Evolutionary conservation across 2,329 filamentous ascomycete species (phyloP).

Genomic region (Aspergillus ochraceoroseus): DNA sequence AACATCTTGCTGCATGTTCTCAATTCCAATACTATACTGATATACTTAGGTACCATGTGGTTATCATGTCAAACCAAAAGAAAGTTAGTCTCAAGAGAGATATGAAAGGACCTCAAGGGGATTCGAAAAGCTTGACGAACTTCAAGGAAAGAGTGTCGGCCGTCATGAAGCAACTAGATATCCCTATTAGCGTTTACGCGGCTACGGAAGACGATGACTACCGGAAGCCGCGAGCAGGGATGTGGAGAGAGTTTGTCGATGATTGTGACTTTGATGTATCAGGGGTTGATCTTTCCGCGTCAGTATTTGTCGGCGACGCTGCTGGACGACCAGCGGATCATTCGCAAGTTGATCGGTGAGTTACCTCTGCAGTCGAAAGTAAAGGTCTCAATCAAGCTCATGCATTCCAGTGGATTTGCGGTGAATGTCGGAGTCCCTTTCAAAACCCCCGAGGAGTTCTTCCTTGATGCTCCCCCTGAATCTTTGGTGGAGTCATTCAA

Average conservation of each 20-base stretch:
- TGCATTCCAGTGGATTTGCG: conserved; percentile 66
- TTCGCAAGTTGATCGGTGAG: conserved; percentile 56
- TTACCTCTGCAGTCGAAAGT: too few species aligned
- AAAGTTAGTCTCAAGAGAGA: conserved; percentile 71
- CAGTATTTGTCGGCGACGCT: conserved; percentile 88
- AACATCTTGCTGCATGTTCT: background rate
- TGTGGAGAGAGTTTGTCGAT: conserved; percentile 69
- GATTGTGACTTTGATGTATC: conserved; percentile 56
- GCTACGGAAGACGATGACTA: conserved; percentile 77
- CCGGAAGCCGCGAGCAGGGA: conserved; percentile 80
- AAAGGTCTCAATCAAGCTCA: too few species aligned
- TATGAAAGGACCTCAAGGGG: conserved; percentile 62
- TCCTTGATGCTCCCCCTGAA: conserved; percentile 62
- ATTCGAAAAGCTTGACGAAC: conserved; percentile 64
- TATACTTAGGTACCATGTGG: conserved; percentile 66
- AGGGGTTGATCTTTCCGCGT: conserved; percentile 63
- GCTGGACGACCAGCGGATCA: conserved; percentile 55
- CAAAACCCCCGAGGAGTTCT: conserved; percentile 87
- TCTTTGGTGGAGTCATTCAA: conserved; percentile 69
- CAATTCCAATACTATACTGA: background rate
- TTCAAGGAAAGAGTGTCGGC: conserved; percentile 76
- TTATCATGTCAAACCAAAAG: conserved; percentile 85
- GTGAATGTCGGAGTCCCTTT: conserved; percentile 76
- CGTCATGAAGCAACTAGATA: conserved; percentile 60
- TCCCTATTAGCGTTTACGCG: conserved; percentile 78